Conservation (phyloP, 768 basidiomycete species). For the Suillus variegatus region DNA sequence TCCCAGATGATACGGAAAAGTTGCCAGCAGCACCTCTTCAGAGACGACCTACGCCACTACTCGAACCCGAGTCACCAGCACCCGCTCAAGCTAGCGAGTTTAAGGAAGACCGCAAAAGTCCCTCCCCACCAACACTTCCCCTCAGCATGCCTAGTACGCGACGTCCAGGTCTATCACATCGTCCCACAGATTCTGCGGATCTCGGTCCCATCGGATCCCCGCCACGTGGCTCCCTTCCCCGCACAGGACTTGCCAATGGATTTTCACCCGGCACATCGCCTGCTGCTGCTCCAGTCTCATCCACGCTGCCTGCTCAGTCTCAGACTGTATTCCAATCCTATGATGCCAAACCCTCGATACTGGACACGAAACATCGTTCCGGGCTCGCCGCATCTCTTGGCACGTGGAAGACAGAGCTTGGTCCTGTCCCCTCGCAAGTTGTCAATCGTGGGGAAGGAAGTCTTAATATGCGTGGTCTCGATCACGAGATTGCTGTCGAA, state of each 20-base stretch:
- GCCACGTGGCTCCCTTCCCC: constrained; percentile 47
- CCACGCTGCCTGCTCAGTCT: constrained; percentile 40
- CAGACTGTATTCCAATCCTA: constrained; percentile 63
- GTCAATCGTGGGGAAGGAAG: constrained; percentile 12
- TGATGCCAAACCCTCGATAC: constrained; percentile 63
- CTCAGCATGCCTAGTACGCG: constrained; percentile 51
- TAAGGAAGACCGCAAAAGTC: constrained; percentile 27
- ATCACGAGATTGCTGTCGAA: constrained; percentile 51
- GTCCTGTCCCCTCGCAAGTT: constrained; percentile 22
- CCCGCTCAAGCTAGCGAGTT: constrained; percentile 17
- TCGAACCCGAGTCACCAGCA: constrained; percentile 12
- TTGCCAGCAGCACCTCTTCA: constrained; percentile 47
- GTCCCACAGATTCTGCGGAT: constrained; percentile 46
- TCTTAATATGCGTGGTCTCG: constrained; percentile 27
- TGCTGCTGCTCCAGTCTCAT: constrained; percentile 31
- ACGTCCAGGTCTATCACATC: constrained; percentile 37
- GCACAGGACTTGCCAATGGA: constrained; percentile 36
- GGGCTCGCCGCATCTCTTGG: constrained; percentile 71
- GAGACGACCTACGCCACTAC: neutral
- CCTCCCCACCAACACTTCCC: constrained; percentile 54
- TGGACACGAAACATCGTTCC: constrained; percentile 41
- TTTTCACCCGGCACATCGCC: constrained; percentile 68
- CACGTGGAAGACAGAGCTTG: constrained; percentile 31
- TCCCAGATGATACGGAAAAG: constrained; percentile 60
- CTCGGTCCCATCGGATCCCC: constrained; percentile 87